Conservation (phyloP, 495 filamentous ascomycete species). For the Penicillium paxilli region DNA sequence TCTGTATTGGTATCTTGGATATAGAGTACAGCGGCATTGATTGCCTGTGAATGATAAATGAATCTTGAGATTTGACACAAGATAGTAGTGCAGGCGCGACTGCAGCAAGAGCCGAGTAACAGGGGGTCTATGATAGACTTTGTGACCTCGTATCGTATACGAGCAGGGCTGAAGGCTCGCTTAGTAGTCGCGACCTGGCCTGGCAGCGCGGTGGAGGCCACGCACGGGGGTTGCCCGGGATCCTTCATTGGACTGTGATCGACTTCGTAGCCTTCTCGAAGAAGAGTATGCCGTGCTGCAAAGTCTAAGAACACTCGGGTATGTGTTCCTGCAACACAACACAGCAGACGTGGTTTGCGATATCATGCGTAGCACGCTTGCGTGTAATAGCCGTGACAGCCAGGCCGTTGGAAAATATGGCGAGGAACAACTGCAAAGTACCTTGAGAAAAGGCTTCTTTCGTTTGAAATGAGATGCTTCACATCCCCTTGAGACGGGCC, state of each 20-base stretch:
- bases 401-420: background rate
- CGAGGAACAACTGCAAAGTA: background rate
- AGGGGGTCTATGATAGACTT: too few relatives aligned
- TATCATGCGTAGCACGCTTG: background rate
- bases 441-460: background rate
- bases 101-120: background rate
- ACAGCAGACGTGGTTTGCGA: background rate
- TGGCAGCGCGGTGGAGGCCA: background rate
- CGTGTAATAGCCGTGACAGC: background rate
- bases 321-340: background rate
- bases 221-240: background rate
- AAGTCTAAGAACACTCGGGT: background rate
- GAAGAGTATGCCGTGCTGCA: background rate
- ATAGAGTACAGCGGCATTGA: background rate
- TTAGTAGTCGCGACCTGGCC: background rate
- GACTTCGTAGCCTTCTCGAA: conserved; percentile 9
- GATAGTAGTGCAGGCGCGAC: background rate
- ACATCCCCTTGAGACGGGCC: conserved; percentile 58
- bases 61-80: background rate
- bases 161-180: background rate
- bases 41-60: background rate
- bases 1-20: conserved; percentile 2
- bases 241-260: conserved; percentile 8
- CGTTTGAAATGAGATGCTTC: conserved; percentile 11
- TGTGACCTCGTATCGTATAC: background rate